These are phyloP conservation scores for Cladosporium cucumerinum DNA, from an alignment of 2,329 filamentous ascomycete species.

Conservation along the genomic window DNA sequence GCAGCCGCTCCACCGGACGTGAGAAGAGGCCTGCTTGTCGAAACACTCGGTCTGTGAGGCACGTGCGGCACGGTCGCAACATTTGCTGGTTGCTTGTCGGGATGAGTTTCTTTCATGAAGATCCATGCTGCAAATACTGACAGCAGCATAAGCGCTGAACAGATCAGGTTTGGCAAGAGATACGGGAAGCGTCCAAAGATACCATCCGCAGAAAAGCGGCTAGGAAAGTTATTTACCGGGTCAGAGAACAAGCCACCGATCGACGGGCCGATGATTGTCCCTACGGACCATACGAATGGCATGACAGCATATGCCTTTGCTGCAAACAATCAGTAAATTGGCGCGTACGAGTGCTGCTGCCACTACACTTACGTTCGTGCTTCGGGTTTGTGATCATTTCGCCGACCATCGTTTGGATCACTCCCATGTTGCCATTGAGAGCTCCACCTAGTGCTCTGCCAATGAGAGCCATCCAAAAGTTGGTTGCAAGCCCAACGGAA, in stretches of 20 bases:
- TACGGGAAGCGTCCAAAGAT: constrained; percentile 80
- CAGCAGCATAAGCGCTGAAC: constrained; percentile 68
- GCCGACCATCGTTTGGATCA: constrained; percentile 78
- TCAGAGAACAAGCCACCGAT: constrained; percentile 85
- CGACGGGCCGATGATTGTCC: constrained; percentile 82
- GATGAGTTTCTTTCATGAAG: constrained; percentile 83
- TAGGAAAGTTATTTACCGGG: constrained; percentile 70
- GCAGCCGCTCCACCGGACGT: constrained; percentile 65
- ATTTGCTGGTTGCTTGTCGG: constrained; percentile 65
- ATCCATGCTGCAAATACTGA: constrained; percentile 80
- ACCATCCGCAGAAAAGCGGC: constrained; percentile 62
- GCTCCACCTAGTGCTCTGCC: constrained; percentile 76
- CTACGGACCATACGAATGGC: constrained; percentile 91
- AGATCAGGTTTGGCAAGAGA: constrained; percentile 83
- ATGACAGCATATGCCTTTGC: constrained; percentile 82
- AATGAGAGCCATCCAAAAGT: constrained; percentile 76
- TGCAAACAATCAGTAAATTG: constrained; percentile 40
- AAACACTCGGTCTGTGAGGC: constrained; percentile 19
- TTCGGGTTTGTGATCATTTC: constrained; percentile 80
- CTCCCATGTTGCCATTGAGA: constrained; percentile 84
- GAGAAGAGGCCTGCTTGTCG: constrained; percentile 8
- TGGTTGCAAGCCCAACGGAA: constrained; percentile 76
- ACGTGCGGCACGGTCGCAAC: constrained; percentile 28
- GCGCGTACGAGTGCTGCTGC: constrained; percentile 50
- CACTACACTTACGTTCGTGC: constrained; percentile 60